A percentile compares a stretch with the other conserved stretches of the same genome.
Conservation (phyloP, 352 stramenopile genomes). For the Pythium phragmiticola region DNA sequence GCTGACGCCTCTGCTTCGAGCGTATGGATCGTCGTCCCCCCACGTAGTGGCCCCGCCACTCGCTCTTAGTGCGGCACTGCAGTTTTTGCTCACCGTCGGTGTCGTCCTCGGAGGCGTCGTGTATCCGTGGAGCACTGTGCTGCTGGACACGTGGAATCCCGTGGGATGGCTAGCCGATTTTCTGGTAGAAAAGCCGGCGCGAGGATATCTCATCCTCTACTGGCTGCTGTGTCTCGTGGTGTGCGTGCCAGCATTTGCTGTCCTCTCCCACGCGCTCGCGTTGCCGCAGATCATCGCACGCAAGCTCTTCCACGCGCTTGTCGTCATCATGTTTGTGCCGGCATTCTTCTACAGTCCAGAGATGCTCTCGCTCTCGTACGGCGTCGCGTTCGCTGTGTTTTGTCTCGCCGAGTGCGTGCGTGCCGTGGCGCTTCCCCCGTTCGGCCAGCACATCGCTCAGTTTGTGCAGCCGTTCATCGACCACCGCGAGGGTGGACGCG, state of each 20-base stretch:
- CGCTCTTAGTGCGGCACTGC: constrained; percentile 23
- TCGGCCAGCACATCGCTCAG: constrained; percentile 44
- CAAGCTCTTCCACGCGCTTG: constrained; percentile 82
- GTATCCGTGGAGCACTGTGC: constrained; percentile 67
- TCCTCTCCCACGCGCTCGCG: constrained; percentile 33
- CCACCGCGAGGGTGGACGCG: constrained; percentile 58
- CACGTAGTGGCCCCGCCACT: constrained; percentile 36
- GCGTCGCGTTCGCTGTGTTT: constrained; percentile 71
- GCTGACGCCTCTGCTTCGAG: constrained; percentile 43
- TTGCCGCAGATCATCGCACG: constrained; percentile 72
- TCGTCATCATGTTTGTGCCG: constrained; percentile 77
- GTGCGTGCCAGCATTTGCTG: constrained; percentile 53
- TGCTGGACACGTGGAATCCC: constrained; percentile 61
- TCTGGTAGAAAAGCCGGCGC: constrained; percentile 32
- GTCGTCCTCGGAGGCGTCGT: constrained; percentile 37
- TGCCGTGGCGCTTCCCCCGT: constrained; percentile 53
- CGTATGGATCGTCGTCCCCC: constrained; percentile 45
- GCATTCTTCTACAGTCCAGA: constrained; percentile 47
- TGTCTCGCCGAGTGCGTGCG: constrained; percentile 68
- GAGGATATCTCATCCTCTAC: constrained; percentile 47
- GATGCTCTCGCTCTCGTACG: constrained; percentile 79
- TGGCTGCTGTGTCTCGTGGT: constrained; percentile 54
- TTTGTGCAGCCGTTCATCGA: constrained; percentile 81
- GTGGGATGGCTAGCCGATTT: constrained; percentile 58
- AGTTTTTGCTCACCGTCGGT: constrained; percentile 35